Base-by-base conservation (phyloP, 306 rosid genomes). In the Prunus campanulata region DNA sequence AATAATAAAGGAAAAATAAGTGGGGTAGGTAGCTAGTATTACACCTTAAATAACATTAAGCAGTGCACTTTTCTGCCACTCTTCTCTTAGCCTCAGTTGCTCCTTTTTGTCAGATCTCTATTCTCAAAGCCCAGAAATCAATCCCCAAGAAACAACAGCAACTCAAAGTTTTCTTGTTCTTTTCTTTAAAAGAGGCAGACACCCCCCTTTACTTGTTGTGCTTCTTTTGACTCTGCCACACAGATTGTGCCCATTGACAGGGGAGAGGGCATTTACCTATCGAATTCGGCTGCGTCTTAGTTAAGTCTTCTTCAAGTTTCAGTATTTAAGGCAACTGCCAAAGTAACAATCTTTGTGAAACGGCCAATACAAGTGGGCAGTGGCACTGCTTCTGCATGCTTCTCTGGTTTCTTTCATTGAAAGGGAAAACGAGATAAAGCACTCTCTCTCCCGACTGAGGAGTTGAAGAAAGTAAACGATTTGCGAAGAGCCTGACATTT, bases 31-130 rank as follows among this genome's bases (percentile, higher is more conserved):
- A 35, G 7, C 0, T 35, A 35, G 0, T 1, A 35, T 35, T 35
- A 0, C 44, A 6, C 44, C 44, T 6, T 35, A 35, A 6, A 35
- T 35, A 35, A 6, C 44, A 35, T 6, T 35, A 55, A 62, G 25
- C 22, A 39, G 66, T 71, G 65, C 32, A 27, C 25, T 46, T 35
- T 54, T 16, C 11, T 66, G 12, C 14, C 32, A 6, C 46, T 47
- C 71, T 29, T 62, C 25, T 14, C 73, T 22, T 20, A 35, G 44
- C 44, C 68, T 50, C 63, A 72, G 77, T 74, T 75, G 54, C 65
- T 66, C 66, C 76, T 68, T 86, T 72, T 75, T 86, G 85, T 88
- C 86, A 81, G 89, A 90, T 72, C 77, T 52, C 77, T 39, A 25
- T 62, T 76, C 77, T 78, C 84, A 10, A 52, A 78, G 20, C 77